Evolutionary conservation across 345 rosid genomes (phyloP).

Genomic region (Aethionema arabicum): DNA sequence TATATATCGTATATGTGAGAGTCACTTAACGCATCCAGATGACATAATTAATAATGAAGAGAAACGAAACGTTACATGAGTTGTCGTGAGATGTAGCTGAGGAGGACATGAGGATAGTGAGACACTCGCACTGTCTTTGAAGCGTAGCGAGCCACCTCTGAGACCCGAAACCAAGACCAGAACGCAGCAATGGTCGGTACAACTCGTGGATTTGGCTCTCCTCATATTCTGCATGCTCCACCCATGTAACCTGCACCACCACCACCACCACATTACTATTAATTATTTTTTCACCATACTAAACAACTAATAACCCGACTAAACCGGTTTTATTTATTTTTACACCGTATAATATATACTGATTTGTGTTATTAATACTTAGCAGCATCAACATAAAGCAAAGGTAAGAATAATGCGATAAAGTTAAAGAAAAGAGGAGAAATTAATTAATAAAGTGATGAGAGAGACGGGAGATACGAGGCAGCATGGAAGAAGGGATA

Average conservation of each 20-base stretch:
- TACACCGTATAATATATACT: too few species aligned
- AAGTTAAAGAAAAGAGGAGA: slow-evolving; percentile 22
- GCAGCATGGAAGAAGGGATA: slow-evolving; percentile 28
- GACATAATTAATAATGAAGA: too few species aligned
- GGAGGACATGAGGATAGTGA: slow-evolving; percentile 61
- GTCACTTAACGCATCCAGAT: background rate
- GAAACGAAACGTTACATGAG: slow-evolving; percentile 38
- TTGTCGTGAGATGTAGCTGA: slow-evolving; percentile 44
- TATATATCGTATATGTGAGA: too few species aligned
- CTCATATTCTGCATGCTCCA: slow-evolving; percentile 57
- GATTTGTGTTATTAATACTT: too few species aligned
- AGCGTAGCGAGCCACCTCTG: slow-evolving; percentile 67
- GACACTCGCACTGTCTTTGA: slow-evolving; percentile 60
- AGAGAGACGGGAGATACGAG: slow-evolving; percentile 29
- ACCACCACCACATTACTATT: too few species aligned
- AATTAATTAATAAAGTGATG: background rate
- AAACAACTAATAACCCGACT: too few species aligned
- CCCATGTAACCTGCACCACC: slow-evolving; percentile 47
- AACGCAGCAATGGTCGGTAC: slow-evolving; percentile 51
- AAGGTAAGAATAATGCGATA: background rate
- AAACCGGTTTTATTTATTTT: too few species aligned
- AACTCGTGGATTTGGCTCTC: slow-evolving; percentile 56
- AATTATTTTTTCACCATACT: background rate
- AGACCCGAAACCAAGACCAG: slow-evolving; percentile 70
- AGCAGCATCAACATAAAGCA: too few species aligned